Conservation (phyloP, 2,329 filamentous ascomycete species). For the Pyricularia sp. region DNA sequence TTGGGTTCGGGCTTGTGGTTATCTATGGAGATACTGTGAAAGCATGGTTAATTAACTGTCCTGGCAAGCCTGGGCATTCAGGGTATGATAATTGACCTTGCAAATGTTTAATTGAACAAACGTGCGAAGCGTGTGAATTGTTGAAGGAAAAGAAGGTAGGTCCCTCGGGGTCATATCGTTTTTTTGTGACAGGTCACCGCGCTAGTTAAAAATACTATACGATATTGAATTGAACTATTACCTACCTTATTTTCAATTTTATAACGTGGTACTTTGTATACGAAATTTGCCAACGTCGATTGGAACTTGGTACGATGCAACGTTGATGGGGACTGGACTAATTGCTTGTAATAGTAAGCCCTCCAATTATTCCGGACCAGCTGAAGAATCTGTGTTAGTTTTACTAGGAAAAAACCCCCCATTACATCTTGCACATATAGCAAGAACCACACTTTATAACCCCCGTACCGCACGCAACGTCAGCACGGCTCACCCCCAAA, state of each 20-base stretch:
- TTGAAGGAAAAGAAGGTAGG: too few relatives aligned
- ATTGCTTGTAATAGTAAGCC: not conserved
- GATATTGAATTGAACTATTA: not conserved
- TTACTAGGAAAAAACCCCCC: too few relatives aligned
- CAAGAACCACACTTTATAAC: not conserved
- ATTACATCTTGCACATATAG: not conserved
- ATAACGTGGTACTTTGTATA: not conserved
- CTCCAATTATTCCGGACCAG: not conserved
- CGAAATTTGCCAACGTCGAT: not conserved
- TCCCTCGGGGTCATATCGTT: not conserved
- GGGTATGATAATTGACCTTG: too few relatives aligned
- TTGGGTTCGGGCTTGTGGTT: too few relatives aligned
- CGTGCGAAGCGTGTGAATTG: too few relatives aligned
- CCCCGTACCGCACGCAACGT: not conserved
- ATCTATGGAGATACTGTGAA: too few relatives aligned
- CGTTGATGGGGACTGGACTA: not conserved
- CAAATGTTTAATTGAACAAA: not conserved
- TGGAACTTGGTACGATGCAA: not conserved
- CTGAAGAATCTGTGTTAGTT: not conserved
- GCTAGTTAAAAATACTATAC: not conserved
- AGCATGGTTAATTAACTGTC: too few relatives aligned
- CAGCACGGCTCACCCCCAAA: not conserved
- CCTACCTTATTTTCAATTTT: not conserved
- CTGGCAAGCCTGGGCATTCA: too few relatives aligned
- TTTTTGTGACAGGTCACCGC: not conserved